Base-by-base conservation (phyloP, 2,329 filamentous ascomycete genomes). In the Aspergillus clavatus region DNA sequence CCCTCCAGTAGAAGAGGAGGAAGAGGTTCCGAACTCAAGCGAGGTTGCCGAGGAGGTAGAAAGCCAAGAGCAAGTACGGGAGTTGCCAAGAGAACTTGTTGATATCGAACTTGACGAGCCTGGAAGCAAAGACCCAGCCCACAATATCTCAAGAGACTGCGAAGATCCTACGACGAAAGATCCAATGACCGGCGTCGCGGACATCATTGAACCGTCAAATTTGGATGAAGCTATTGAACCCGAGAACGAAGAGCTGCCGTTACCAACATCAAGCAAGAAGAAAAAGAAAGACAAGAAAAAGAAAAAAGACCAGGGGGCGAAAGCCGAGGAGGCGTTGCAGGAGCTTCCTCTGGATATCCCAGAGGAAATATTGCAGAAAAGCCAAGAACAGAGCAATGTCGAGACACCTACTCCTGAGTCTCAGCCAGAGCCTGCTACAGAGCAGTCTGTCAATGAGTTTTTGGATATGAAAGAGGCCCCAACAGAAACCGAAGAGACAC, bases 171-270 rank as follows among this genome's bases (percentile, higher is more conserved):
- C 47, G 48, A 47, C 45, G 52, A 60, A 48, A 37, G 19, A 29
- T 22, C 36, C 36, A 23, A 21, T 31, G 22, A 42, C 46, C 52
- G 49, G 52, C 46, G 45, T 50, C 44, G 52, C 48, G 45, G 54
- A 62, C 45, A 39, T 36, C 6, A 29, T 36, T 22, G 22, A 35
- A 23, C n/a, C 7, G 7, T 37, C 38, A 40, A 38, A 22, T 16
- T 21, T 24, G n/a, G 48, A 58, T 27, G 33, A 41, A 7, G 7
- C 24, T 16, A 11, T 40, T 44, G 33, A 51, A 46, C 16, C 49
- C 50, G 45, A 57, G 52, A 37, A 50, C 54, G 38, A 60, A 53
- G 38, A 55, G 14, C 18, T 14, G 38, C 22, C 16, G 8, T 12
- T 18, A 19, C 3, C 42, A 28, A 38, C 19, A 6, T 29, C 37